A percentile compares a stretch with the other conserved stretches of the same genome.
Conservation (phyloP, 2,329 filamentous ascomycete species). For the Fusarium virguliforme region DNA sequence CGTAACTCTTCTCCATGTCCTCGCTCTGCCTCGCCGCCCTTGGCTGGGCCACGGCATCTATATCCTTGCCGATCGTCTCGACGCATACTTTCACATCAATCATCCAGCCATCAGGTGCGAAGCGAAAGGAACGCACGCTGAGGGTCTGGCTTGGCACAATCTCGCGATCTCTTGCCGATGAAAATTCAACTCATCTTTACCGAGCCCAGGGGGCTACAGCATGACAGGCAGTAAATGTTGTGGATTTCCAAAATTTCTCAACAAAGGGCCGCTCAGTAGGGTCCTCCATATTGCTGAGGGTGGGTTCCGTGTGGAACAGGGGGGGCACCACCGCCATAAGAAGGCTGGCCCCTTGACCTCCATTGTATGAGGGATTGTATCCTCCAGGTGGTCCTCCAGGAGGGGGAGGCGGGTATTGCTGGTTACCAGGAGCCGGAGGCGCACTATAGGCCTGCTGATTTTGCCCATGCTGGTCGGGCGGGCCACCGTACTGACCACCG, state of each 20-base stretch:
- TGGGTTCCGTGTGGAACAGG: slow-evolving; percentile 56
- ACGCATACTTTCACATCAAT: slow-evolving; percentile 30
- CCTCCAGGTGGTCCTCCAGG: slow-evolving; percentile 42
- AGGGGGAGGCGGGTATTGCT: slow-evolving; percentile 50
- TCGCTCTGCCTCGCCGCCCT: slow-evolving; percentile 38
- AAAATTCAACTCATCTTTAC: slow-evolving; percentile 17
- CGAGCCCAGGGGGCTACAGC: slow-evolving; percentile 12
- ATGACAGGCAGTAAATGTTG: slow-evolving; percentile 20
- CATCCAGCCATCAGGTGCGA: slow-evolving; percentile 28
- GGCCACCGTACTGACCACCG: slow-evolving; percentile 42
- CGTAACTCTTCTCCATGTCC: slow-evolving; percentile 40
- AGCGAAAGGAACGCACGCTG: slow-evolving; percentile 33
- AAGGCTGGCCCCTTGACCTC: slow-evolving; percentile 51
- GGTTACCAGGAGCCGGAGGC: slow-evolving; percentile 39
- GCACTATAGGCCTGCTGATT: slow-evolving; percentile 45
- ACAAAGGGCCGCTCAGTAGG: slow-evolving; percentile 41
- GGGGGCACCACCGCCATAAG: slow-evolving; percentile 51
- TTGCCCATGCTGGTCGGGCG: slow-evolving; percentile 47
- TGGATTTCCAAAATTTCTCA: slow-evolving; percentile 9
- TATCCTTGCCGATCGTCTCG: slow-evolving; percentile 31
- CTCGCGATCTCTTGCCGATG: slow-evolving; percentile 35
- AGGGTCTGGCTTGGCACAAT: slow-evolving; percentile 29
- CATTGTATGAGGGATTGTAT: slow-evolving; percentile 53
- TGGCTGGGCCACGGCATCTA: slow-evolving; percentile 34
- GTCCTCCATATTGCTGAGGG: slow-evolving; percentile 49